Evolutionary conservation across 2,329 filamentous ascomycete genomes (phyloP), one percentile per base, ranked within the genome.

Genomic region (Neopestalotiopsis rosae): DNA sequence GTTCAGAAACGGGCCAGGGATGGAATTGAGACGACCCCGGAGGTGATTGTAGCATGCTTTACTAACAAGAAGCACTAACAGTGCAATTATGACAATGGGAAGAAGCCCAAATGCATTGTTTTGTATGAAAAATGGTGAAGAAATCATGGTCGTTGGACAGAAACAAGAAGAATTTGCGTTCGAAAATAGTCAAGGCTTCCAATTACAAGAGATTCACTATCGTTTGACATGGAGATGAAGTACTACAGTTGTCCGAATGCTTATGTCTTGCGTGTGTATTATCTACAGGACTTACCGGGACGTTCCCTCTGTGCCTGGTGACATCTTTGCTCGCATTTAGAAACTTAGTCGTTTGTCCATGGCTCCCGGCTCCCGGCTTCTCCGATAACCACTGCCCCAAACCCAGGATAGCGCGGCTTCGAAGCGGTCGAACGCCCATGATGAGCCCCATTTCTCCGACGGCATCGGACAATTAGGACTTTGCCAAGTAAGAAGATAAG

Each of bases 1-100:
- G 52, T 61, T 61, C 12, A 67, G 14, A 5, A 67, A 61, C 5
- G 65, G 65, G 14, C 65, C 65, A 28, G 65, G 65, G 32, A 67
- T 42, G 10, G 17, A 30, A 14, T 58, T 20, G 20, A 58, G 56
- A 30, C 24, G 56, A 20, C 56, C n/a, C 12, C 56, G 56, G 56
- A 58, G 30, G 28, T 30, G n/a, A 58, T 58, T 58, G 56, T 58
- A 58, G 28, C 56, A 58, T 24, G 42, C 13, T 45, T 45, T 45
- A 17, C 13, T 45, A 17, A 45, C 42, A 45, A 45, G 42, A 45
- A 45, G 42, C 42, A 17, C 42, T 17, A 45, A 17, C 42, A 45
- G 10, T 5, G 13, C 13, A 17, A 45, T 45, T 17, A 17, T 13
- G 42, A 45, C 13, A 17, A 45, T 17, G 17, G 42, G 13, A 12